These are phyloP conservation scores for Microcyclospora pomicola DNA, from an alignment of 2,329 filamentous ascomycete genomes.

Conservation along the genomic window DNA sequence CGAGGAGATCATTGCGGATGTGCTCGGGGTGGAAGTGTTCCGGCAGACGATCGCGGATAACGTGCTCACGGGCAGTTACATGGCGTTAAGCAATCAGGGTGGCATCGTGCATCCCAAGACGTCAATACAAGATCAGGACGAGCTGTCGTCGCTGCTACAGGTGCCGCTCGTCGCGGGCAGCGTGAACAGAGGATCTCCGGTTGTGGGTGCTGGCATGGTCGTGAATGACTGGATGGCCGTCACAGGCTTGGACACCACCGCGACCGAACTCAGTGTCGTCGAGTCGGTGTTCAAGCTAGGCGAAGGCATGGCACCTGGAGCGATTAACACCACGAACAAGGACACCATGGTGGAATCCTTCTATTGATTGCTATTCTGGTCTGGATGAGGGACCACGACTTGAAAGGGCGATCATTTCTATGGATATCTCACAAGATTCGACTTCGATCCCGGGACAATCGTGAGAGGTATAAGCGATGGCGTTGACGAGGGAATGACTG, in stretches of 20 bases:
- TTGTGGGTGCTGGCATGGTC: conserved; percentile 94
- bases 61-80: conserved; percentile 91
- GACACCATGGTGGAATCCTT: conserved; percentile 98
- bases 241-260: conserved; percentile 87
- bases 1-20: conserved; percentile 95
- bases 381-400: too few relatives aligned
- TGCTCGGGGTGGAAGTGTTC: conserved; percentile 79
- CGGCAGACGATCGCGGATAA: conserved; percentile 94
- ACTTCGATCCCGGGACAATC: too few relatives aligned
- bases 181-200: conserved; percentile 82
- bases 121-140: conserved; percentile 92
- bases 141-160: conserved; percentile 83
- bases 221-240: conserved; percentile 97
- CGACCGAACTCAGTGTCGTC: conserved; percentile 92
- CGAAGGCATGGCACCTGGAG: conserved; percentile 60
- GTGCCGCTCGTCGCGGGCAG: conserved; percentile 89
- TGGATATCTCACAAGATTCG: too few relatives aligned
- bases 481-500: too few relatives aligned
- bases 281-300: conserved; percentile 93
- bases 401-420: too few relatives aligned
- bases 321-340: conserved; percentile 76
- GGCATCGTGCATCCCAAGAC: conserved; percentile 97
- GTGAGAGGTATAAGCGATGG: too few relatives aligned
- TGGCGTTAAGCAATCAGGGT: conserved; percentile 89
- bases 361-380: conserved; percentile 47